Base-by-base conservation (phyloP, 257 asterid species). In the Plectranthus barbatus region DNA sequence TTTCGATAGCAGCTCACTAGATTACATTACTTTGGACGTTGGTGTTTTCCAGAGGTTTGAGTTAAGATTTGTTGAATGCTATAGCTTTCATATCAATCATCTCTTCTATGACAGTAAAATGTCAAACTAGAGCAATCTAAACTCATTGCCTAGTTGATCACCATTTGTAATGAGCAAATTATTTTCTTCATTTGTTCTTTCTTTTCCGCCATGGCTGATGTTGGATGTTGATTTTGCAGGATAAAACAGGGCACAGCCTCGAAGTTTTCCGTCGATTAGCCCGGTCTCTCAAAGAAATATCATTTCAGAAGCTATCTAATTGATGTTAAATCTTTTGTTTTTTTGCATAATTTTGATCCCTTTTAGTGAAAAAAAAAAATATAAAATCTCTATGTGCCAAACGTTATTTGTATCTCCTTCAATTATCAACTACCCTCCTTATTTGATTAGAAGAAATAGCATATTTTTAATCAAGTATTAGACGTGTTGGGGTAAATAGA, bases 221-320 rank as follows among this genome's bases (percentile, higher is more conserved):
- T 41, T 64, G 59, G 15, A 34, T 26, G 26, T 34, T 36, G 47
- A 55, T 54, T 42, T 57, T 44, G 46, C 98, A 91, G 98, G 95
- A 81, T 40, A 91, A 88, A 84, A 76, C 75, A 6, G 94, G 96
- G 29, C 94, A 84, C 62, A 78, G 72, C 76, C 90, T 88, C 41
- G 87, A 86, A 71, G 76, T 83, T 34, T 86, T 91, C 52, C 79
- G 74, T 29, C 78, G 96, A 77, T 62, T 86, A 63, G 79, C 81
- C 6, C 82, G 82, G 61, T 83, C 94, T 45, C 80, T 91, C 4
- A 91, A 88, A 78, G 96, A 91, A 68, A 71, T 79, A 56, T 68
- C 90, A 6, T 70, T 84, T 77, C 91, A 79, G 77, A 82, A 77
- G 73, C 72, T 81, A 59, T 72, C 72, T 41, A 8, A 51, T 46